phyloP scores from a whole-genome alignment of 805 yeast genomes.

The Starmerella sp. region DNA sequence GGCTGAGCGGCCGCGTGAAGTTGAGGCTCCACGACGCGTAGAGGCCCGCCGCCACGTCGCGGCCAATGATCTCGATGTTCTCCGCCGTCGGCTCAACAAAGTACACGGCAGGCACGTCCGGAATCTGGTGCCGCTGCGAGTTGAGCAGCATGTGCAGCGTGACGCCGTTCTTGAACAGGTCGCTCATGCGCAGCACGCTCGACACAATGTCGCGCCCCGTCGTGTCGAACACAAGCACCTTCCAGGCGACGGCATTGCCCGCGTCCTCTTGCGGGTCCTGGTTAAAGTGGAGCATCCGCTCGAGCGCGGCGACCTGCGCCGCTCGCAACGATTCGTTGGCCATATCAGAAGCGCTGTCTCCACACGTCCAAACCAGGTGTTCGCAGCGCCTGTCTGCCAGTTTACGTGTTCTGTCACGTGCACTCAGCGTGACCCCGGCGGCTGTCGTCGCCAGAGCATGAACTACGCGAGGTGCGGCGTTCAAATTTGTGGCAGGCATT shows the following conservation, averaged over 20 bases:
- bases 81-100: conserved; percentile 79
- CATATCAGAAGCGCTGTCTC: neutral
- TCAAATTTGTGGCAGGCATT: too few species aligned
- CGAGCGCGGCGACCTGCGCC: conserved; percentile 40
- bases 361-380: neutral
- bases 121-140: conserved; percentile 66
- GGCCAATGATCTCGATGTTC: conserved; percentile 56
- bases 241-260: conserved; percentile 45
- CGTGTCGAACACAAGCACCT: conserved; percentile 71
- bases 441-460: neutral
- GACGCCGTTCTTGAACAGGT: conserved; percentile 77
- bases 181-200: conserved; percentile 85
- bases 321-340: conserved; percentile 22
- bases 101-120: conserved; percentile 91
- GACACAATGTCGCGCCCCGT: conserved; percentile 78
- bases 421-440: neutral
- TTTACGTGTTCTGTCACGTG: conserved; percentile 1
- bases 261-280: conserved; percentile 35
- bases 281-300: conserved; percentile 79
- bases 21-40: conserved; percentile 75
- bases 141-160: conserved; percentile 74
- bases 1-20: conserved; percentile 67
- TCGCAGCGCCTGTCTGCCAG: neutral
- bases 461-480: too few species aligned
- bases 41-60: conserved; percentile 61